Evolutionary conservation across 1,284 basidiomycete species (phyloP).

Genomic region (Sanguinoderma infundibulare): DNA sequence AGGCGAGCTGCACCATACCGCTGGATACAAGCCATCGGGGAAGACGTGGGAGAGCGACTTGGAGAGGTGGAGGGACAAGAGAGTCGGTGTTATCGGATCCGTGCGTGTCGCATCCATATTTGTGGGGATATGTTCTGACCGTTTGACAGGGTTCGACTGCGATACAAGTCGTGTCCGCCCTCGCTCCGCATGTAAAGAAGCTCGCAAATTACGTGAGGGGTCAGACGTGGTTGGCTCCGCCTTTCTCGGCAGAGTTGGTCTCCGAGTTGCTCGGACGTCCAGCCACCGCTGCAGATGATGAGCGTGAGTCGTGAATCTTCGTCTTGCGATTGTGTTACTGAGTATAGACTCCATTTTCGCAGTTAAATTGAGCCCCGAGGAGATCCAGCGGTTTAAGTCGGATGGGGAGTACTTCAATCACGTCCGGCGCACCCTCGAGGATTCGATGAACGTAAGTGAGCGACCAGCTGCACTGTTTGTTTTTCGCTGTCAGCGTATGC

Average conservation of each 20-base stretch:
- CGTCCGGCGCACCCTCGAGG: constrained; percentile 56
- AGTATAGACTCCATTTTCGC: too few relatives aligned
- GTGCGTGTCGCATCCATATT: background rate
- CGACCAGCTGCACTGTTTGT: background rate
- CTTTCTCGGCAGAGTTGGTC: constrained; percentile 48
- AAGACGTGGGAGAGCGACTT: constrained; percentile 48
- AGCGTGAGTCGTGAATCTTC: constrained; percentile 40
- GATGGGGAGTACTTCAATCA: constrained; percentile 52
- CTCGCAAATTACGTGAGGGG: constrained; percentile 63
- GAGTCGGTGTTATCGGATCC: constrained; percentile 2
- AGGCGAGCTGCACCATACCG: constrained; percentile 58
- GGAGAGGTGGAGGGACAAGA: constrained; percentile 7
- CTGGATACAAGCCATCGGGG: constrained; percentile 55
- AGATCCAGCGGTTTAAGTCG: constrained; percentile 49
- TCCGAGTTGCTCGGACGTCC: constrained; percentile 43
- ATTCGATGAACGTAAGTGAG: constrained; percentile 52
- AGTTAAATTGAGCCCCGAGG: constrained; percentile 58
- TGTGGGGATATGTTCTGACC: background rate
- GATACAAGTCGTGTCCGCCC: constrained; percentile 62
- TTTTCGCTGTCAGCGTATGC: background rate
- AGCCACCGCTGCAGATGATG: constrained; percentile 37
- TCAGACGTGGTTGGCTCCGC: constrained; percentile 61
- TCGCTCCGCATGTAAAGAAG: constrained; percentile 56
- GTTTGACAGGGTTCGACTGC: constrained; percentile 59
- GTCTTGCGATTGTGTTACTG: too few relatives aligned